Evolutionary conservation across 805 yeast species (phyloP), one percentile per base, ranked within the genome.

Genomic region (Ogataea henricii): DNA sequence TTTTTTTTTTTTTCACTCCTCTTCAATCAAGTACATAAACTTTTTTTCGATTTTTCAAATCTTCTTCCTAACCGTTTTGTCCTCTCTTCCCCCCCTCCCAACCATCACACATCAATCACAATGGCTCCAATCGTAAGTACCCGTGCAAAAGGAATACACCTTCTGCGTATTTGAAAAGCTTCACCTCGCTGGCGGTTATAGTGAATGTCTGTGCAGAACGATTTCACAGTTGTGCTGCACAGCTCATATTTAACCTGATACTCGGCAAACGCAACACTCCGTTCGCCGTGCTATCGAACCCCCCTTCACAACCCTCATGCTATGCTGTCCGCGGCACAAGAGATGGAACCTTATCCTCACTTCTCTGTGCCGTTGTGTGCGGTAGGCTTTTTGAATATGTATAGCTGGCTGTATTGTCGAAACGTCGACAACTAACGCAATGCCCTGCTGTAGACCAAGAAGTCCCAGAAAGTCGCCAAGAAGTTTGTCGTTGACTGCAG

Each of bases 401-500:
- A 40, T n/a, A 36, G 29, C n/a, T n/a, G n/a, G 14, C 14, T 32
- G 25, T 16, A 25, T 13, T 16, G 25, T 34, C 37, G 23, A 6
- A 8, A 13, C 8, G 10, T 25, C n/a, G 30, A 27, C 30, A 27
- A 14, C 51, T 47, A 43, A 41, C 42, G 5, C 49, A 42, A 40
- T 17, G 6, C 48, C 18, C 29, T 37, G n/a, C 72, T 44, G 27
- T 43, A 85, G 95, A 84, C 87, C 81, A 80, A 83, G 82, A 84
- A 83, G 79, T 77, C 85, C 74, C 66, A 76, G 61, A 76, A 82
- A 73, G 81, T 80, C 72, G 82, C 87, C 71, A 87, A 85, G 82
- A 88, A 87, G 79, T 89, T 87, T 81, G 87, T 87, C 69, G 92
- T 94, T 72, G 98, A 92, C 82, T 89, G 87, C 71, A 83, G 97